These are phyloP conservation scores for Boletus patriciae DNA, from an alignment of 768 basidiomycete genomes.

Conservation along the genomic window DNA sequence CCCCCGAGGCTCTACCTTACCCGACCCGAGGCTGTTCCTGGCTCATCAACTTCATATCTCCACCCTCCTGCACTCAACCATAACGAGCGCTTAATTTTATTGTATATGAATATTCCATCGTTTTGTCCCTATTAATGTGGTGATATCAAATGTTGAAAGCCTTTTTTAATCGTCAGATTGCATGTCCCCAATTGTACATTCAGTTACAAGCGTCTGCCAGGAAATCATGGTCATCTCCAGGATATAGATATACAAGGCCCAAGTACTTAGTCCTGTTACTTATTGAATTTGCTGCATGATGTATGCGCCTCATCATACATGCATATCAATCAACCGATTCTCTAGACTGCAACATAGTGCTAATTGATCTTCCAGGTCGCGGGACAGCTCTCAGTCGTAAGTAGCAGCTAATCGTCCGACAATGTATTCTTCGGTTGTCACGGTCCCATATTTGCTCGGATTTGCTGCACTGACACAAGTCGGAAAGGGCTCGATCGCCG, in stretches of 20 bases:
- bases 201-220: slow-evolving; percentile 75
- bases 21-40: no score
- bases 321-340: slow-evolving; percentile 7
- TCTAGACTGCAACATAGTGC: slow-evolving; percentile 9
- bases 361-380: not conserved
- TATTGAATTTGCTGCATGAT: no score
- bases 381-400: slow-evolving; percentile 34
- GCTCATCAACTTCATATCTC: no score
- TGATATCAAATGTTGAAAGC: slow-evolving; percentile 52
- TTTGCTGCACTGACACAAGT: slow-evolving; percentile 43
- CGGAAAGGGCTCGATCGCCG: slow-evolving; percentile 72
- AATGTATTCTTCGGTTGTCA: slow-evolving; percentile 77
- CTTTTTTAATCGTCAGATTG: slow-evolving; percentile 22
- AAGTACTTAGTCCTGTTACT: slow-evolving; percentile 51
- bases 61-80: no score
- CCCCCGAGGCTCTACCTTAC: no score
- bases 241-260: slow-evolving; percentile 67
- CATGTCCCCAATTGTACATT: no score
- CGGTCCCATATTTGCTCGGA: slow-evolving; percentile 68
- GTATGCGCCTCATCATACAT: not conserved
- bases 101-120: no score
- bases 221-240: slow-evolving; percentile 58
- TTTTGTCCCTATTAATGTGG: no score
- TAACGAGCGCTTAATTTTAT: no score
- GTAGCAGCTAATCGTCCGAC: slow-evolving; percentile 65